phyloP scores from a whole-genome alignment of 345 rosid species.

The Eucalyptus cloeziana region DNA sequence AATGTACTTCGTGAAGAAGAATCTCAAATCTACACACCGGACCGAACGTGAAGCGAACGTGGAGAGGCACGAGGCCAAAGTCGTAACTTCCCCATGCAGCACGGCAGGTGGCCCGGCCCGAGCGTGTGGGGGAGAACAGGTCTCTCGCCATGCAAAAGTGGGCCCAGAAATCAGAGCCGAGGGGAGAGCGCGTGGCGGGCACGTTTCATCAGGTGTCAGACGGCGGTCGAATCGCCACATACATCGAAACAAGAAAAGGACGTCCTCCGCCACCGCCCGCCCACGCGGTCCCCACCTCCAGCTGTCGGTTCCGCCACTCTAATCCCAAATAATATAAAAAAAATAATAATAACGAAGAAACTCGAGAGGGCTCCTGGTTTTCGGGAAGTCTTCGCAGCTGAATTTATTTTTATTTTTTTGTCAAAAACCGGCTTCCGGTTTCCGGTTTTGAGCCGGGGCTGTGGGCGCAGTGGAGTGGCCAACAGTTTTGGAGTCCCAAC shows the following conservation, averaged over 20 bases:
- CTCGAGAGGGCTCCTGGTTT: conserved; percentile 45
- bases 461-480: neutral
- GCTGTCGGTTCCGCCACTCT: neutral
- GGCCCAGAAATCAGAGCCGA: neutral
- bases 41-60: neutral
- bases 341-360: neutral
- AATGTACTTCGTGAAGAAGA: neutral
- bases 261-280: neutral
- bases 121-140: neutral
- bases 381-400: conserved; percentile 23
- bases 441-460: neutral
- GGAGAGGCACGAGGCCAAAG: neutral
- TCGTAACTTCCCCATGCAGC: neutral
- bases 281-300: neutral
- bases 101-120: neutral
- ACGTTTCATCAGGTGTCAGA: conserved; percentile 27
- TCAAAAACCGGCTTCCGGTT: neutral
- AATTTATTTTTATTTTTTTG: accelerated
- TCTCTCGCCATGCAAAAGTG: neutral
- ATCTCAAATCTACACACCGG: neutral
- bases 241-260: neutral
- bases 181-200: conserved; percentile 46
- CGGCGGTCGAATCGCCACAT: conserved; percentile 95
- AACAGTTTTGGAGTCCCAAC: neutral
- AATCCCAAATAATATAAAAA: no score